Evolutionary conservation across 169 alveolate genomes (phyloP).

Genomic region (Plasmodium sp.): DNA sequence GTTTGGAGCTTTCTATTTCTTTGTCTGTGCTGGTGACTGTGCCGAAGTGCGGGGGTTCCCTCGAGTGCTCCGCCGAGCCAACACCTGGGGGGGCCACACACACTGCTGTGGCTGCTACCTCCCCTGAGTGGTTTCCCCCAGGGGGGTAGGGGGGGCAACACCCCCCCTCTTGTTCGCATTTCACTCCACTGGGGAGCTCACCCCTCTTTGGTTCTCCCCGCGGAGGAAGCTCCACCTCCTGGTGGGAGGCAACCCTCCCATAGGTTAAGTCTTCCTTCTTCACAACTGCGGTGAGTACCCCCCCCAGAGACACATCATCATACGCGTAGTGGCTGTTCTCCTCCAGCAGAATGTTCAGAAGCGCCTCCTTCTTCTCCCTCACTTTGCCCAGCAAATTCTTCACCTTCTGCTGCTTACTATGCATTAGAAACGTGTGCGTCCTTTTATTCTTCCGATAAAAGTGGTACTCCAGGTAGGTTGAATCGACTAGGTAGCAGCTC

Average conservation of each 20-base stretch:
- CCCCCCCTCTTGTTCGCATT: not conserved
- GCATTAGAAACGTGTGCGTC: slow-evolving; percentile 14
- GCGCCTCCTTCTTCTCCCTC: not conserved
- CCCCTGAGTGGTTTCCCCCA: too few relatives aligned
- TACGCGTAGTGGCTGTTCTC: not conserved
- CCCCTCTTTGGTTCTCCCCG: not conserved
- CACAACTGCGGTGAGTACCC: not conserved
- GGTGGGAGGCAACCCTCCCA: not conserved
- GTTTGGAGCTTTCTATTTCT: not conserved
- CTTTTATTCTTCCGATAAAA: slow-evolving; percentile 28
- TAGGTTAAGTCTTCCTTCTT: not conserved
- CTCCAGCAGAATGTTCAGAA: not conserved
- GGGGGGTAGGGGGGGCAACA: too few relatives aligned
- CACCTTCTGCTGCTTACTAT: slow-evolving; percentile 30
- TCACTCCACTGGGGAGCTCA: not conserved
- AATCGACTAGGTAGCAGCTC: slow-evolving; percentile 47
- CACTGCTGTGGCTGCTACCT: too few relatives aligned
- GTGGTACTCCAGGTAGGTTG: slow-evolving; percentile 19
- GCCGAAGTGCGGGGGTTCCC: not conserved
- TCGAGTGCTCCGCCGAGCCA: not conserved
- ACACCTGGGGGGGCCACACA: not conserved
- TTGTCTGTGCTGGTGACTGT: not conserved
- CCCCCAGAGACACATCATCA: not conserved
- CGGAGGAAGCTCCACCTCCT: not conserved
- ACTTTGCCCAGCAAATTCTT: not conserved